Evolutionary conservation across 331 rosid genomes (phyloP), one percentile per base, ranked within the genome.

Genomic region (Quercus tomentella): DNA sequence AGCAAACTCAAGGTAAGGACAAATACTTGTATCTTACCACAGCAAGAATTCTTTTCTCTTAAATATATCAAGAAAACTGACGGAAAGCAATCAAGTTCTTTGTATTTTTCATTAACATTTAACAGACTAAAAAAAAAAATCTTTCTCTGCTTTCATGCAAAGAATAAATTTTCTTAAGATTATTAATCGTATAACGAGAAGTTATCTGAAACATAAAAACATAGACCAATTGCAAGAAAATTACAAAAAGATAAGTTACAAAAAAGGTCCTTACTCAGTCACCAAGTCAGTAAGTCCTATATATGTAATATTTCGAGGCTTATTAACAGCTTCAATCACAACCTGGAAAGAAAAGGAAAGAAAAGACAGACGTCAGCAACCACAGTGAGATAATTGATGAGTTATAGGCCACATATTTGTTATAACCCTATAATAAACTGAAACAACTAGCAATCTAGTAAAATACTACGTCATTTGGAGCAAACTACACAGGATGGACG

Each of bases 321-420:
- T 90, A 82, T 90, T 95, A 78, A 95, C 96, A 66, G 99, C 97
- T 60, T 93, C 94, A 98, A 93, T 93, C 72, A 95, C 98, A 88
- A 95, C 94, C 97, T 94, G 91, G 78, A 83, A 85, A 87, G 49
- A 70, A 70, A 73, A 78, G 78, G 75, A 79, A 33, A 63, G 52
- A 43, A 49, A 49, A 61, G 11, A 72, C 35, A 76, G 69, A 56
- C 16, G 63, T 22, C 26, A 84, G 60, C 69, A 86, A 77, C 33
- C 74, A 80, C 62, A 11, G 41, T 37, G 70, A 69, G 81, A 67
- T 58, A 68, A 62, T 30, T 65, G 30, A 30, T 4, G 18, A 62
- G 20, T 17, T 65, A 28, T 17, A 17, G 8, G 1, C 45, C 69
- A 62, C 37, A 26, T 62, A 62, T 16, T 62, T 62, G 9, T 17